phyloP scores from a whole-genome alignment of 257 asterid species.

The Avicennia marina region DNA sequence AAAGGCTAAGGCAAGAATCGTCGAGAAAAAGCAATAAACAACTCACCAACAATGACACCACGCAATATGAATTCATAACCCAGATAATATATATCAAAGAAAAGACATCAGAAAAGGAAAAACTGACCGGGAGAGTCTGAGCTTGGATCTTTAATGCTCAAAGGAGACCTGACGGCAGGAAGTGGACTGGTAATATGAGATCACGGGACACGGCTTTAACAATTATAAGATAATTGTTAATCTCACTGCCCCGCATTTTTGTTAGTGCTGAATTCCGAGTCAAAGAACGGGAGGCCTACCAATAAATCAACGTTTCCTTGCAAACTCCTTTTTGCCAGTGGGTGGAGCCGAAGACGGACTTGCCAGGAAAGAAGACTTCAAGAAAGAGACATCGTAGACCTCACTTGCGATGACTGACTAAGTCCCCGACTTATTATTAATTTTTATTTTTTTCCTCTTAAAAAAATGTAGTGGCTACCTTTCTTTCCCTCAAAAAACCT shows the following conservation, averaged over 20 bases:
- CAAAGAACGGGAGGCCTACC: too few species aligned
- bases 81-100: background rate
- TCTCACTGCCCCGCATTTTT: background rate
- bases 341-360: too few species aligned
- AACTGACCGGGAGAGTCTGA: constrained; percentile 13
- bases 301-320: too few species aligned
- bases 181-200: constrained; percentile 25
- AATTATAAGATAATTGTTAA: background rate
- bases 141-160: constrained; percentile 26
- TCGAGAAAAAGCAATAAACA: too few species aligned
- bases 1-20: background rate
- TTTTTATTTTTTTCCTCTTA: too few species aligned
- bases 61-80: background rate
- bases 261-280: constrained; percentile 9
- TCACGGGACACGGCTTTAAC: background rate
- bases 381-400: too few species aligned
- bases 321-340: too few species aligned
- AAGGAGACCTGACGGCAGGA: constrained; percentile 26
- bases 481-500: too few species aligned
- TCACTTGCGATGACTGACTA: too few species aligned
- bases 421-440: too few species aligned
- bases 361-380: too few species aligned
- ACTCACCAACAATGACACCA: background rate
- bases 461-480: too few species aligned
- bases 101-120: background rate